Conservation (phyloP, 108 stramenopile species). For the Skeletonema marinoi region DNA sequence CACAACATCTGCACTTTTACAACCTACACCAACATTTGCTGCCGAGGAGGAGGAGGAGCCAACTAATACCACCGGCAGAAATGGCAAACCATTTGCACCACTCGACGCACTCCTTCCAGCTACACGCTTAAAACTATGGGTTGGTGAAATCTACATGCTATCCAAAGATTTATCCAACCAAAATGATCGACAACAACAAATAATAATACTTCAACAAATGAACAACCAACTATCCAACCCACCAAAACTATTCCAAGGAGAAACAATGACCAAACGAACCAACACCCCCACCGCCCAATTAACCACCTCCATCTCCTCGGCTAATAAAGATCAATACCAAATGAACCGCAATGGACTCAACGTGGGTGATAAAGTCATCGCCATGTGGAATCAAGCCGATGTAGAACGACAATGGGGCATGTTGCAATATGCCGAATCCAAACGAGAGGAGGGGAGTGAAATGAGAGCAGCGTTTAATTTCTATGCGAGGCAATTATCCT, state of each 20-base stretch:
- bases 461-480: slow-evolving; percentile 50
- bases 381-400: slow-evolving; percentile 50
- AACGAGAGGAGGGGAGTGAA: slow-evolving; percentile 30
- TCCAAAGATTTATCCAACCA: slow-evolving; percentile 3
- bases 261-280: slow-evolving; percentile 2
- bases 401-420: slow-evolving; percentile 53
- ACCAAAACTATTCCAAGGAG: slow-evolving; percentile 29
- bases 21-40: neutral
- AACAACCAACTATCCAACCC: slow-evolving; percentile 16
- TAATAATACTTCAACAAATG: slow-evolving; percentile 2
- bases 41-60: neutral
- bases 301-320: slow-evolving; percentile 21
- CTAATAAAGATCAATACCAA: slow-evolving; percentile 39
- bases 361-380: slow-evolving; percentile 8
- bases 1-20: neutral
- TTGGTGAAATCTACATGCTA: neutral
- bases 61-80: neutral
- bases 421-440: slow-evolving; percentile 37
- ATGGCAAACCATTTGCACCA: slow-evolving; percentile 12
- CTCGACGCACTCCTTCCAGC: slow-evolving; percentile 18
- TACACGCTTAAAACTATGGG: slow-evolving; percentile 9
- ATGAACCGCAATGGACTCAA: slow-evolving; percentile 7
- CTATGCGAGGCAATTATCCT: slow-evolving; percentile 38
- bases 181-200: neutral
- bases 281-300: slow-evolving; percentile 16